These are phyloP conservation scores for Selenicereus undatus DNA, from an alignment of 148 eudicot species.

Conservation along the genomic window DNA sequence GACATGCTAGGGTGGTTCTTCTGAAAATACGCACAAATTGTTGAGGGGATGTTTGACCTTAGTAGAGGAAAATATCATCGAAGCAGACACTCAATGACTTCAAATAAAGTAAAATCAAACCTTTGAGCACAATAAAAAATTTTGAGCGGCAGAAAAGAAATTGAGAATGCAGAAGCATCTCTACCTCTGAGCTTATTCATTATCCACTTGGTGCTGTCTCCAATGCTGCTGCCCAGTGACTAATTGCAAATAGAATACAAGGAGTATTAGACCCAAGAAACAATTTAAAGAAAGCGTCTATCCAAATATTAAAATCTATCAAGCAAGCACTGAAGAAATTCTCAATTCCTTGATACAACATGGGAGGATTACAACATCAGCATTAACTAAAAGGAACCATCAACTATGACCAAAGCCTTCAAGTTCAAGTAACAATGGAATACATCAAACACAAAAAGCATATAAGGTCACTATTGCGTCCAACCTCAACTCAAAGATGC, in stretches of 20 bases:
- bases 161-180: slow-evolving; percentile 23
- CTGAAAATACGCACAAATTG: too few species aligned
- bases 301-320: not conserved
- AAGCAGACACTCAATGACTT: not conserved
- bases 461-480: not conserved
- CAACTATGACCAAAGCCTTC: not conserved
- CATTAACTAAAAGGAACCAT: not conserved
- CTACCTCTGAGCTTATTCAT: slow-evolving; percentile 85
- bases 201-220: slow-evolving; percentile 76
- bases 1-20: not conserved
- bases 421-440: not conserved
- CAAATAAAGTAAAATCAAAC: not conserved
- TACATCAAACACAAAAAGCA: not conserved
- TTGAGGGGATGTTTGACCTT: not conserved
- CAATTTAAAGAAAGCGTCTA: not conserved
- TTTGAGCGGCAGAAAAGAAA: not conserved
- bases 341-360: not conserved
- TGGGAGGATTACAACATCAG: not conserved
- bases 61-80: not conserved
- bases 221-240: slow-evolving; percentile 81
- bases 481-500: not conserved
- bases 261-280: not conserved
- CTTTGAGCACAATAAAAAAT: not conserved
- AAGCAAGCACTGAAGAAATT: not conserved
- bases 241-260: slow-evolving; percentile 26